Evolutionary conservation across 2,329 filamentous ascomycete species (phyloP).

Genomic region (Cordyceps farinosa): DNA sequence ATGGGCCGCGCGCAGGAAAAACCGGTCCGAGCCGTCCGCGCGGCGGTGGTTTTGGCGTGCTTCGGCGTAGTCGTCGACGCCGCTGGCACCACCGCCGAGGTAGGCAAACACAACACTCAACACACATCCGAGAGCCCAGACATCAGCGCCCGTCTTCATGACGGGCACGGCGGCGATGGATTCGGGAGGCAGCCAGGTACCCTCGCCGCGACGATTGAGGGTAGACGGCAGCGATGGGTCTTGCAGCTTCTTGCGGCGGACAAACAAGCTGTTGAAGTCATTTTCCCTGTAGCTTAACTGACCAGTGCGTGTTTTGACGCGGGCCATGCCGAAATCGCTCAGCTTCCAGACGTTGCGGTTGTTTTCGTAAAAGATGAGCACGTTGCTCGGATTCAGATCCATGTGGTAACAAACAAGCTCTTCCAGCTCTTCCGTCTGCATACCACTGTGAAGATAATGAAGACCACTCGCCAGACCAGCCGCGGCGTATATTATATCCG

Average conservation of each 20-base stretch:
- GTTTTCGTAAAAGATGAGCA: conserved; percentile 29
- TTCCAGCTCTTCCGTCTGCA: conserved; percentile 26
- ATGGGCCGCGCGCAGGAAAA: conserved; percentile 21
- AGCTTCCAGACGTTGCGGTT: conserved; percentile 35
- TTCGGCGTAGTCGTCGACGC: conserved; percentile 24
- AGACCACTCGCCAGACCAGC: conserved; percentile 33
- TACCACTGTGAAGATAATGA: conserved; percentile 36
- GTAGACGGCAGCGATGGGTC: conserved; percentile 26
- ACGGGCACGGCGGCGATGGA: conserved; percentile 23
- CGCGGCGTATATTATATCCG: conserved; percentile 27
- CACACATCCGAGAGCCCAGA: conserved; percentile 41
- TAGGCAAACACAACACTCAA: conserved; percentile 38
- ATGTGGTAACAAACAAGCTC: conserved; percentile 38
- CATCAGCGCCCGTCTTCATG: conserved; percentile 35
- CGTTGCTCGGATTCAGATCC: conserved; percentile 38
- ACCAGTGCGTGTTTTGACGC: conserved; percentile 27
- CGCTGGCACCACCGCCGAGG: conserved; percentile 29
- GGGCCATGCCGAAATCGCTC: conserved; percentile 40
- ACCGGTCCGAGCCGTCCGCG: conserved; percentile 25
- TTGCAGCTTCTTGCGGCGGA: conserved; percentile 20
- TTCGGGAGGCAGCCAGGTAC: conserved; percentile 38
- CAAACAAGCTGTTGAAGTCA: conserved; percentile 31
- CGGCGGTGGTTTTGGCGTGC: conserved; percentile 24
- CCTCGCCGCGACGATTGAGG: conserved; percentile 29
- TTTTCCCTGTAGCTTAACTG: conserved; percentile 22